Evolutionary conservation across 1,139 yeast species (phyloP).

Genomic region (Blastobotrys apis): DNA sequence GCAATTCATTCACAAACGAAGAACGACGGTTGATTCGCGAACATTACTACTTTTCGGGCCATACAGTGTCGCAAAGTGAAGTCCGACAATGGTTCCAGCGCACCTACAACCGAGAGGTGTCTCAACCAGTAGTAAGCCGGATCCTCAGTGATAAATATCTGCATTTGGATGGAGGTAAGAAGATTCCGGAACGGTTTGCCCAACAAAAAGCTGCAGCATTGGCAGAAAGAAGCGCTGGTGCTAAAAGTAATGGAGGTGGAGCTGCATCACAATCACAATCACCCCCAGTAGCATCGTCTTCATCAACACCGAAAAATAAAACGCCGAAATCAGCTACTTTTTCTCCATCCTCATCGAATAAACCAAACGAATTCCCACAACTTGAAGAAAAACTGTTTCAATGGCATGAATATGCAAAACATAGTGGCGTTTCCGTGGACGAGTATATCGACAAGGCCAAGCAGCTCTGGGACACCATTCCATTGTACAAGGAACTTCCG

Average conservation of each 20-base stretch:
- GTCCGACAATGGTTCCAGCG: conserved; percentile 10
- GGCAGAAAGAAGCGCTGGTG: background rate
- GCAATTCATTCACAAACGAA: conserved; percentile 9
- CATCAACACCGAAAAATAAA: background rate
- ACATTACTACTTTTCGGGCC: conserved; percentile 7
- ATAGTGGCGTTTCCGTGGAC: background rate
- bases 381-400: conserved; percentile 1
- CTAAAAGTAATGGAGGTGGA: background rate
- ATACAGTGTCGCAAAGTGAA: conserved; percentile 9
- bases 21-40: conserved; percentile 9
- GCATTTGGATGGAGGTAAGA: conserved; percentile 4
- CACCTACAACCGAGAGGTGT: conserved; percentile 8
- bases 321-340: background rate
- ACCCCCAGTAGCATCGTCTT: background rate
- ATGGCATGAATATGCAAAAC: conserved; percentile 5
- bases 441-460: conserved; percentile 2
- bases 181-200: conserved; percentile 9
- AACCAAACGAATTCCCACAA: too few relatives aligned
- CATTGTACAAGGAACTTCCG: background rate
- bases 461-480: background rate
- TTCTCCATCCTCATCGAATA: too few relatives aligned
- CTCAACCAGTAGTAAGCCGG: conserved; percentile 10
- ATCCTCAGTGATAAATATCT: conserved; percentile 8
- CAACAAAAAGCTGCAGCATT: background rate
- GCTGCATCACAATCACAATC: background rate